phyloP scores from a whole-genome alignment of 2,329 filamentous ascomycete genomes.

The Akanthomyces dipterigenus region DNA sequence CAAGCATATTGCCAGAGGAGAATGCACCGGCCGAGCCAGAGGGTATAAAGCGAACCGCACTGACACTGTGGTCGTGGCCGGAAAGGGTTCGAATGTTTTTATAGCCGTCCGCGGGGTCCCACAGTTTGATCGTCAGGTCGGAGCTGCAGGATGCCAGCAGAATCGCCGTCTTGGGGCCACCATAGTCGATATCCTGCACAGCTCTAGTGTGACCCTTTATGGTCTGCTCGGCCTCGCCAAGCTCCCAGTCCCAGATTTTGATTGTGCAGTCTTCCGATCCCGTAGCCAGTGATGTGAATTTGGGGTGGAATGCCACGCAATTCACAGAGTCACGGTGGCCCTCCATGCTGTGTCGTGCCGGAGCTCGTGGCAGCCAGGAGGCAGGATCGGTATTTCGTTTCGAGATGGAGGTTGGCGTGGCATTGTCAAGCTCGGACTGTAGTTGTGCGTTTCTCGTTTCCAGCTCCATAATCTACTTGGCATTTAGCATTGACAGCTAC shows the following conservation, averaged over 20 bases:
- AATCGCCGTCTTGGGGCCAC: constrained; percentile 72
- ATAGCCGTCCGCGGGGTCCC: constrained; percentile 88
- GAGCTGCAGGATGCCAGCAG: constrained; percentile 64
- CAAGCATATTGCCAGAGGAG: constrained; percentile 75
- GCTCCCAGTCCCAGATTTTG: constrained; percentile 96
- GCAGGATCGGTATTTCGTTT: constrained; percentile 76
- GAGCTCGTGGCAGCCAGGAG: constrained; percentile 79
- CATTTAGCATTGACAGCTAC: not conserved
- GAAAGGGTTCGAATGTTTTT: constrained; percentile 90
- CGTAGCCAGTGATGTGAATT: constrained; percentile 84
- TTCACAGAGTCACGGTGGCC: constrained; percentile 77
- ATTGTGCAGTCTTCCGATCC: constrained; percentile 90
- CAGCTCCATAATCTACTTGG: constrained; percentile 77
- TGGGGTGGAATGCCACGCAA: constrained; percentile 85
- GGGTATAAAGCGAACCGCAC: constrained; percentile 80
- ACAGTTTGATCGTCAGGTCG: constrained; percentile 89
- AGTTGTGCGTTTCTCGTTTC: constrained; percentile 67
- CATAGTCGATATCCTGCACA: constrained; percentile 84
- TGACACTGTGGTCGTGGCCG: constrained; percentile 89
- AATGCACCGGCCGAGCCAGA: constrained; percentile 72
- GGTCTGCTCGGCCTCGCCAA: constrained; percentile 83
- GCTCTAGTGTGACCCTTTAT: constrained; percentile 89
- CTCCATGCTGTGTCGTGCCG: constrained; percentile 74
- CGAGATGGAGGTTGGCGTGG: constrained; percentile 69
- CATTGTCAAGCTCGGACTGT: constrained; percentile 77